Conservation (phyloP, 2,329 filamentous ascomycete genomes). For the Microsporum canis region DNA sequence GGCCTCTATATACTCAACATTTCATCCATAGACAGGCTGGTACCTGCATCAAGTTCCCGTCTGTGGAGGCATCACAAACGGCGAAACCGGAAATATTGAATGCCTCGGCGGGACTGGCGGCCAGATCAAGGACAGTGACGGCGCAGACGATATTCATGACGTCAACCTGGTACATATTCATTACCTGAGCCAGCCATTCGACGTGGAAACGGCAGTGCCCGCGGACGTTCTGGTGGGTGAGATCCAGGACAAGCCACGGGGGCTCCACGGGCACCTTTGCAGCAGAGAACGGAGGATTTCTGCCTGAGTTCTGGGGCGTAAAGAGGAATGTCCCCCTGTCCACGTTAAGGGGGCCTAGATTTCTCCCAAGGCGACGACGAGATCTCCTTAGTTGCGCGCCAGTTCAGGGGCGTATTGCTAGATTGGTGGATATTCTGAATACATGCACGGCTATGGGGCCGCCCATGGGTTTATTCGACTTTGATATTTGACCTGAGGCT, state of each 20-base stretch:
- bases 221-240: conserved; percentile 79
- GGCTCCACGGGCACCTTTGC: conserved; percentile 74
- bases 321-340: conserved; percentile 66
- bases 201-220: conserved; percentile 71
- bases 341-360: conserved; percentile 77
- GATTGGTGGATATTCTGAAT: conserved; percentile 84
- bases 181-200: conserved; percentile 81
- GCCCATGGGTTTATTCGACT: conserved; percentile 90
- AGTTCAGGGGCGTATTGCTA: conserved; percentile 76
- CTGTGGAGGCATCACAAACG: conserved; percentile 60
- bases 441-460: conserved; percentile 79
- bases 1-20: conserved; percentile 34
- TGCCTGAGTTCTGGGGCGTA: conserved; percentile 71
- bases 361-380: conserved; percentile 85
- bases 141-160: conserved; percentile 74
- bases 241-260: conserved; percentile 85
- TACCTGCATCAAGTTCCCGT: conserved; percentile 52
- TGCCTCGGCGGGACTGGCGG: conserved; percentile 71
- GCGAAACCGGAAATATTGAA: conserved; percentile 86
- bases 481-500: conserved; percentile 66
- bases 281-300: conserved; percentile 70
- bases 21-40: conserved; percentile 16
- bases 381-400: conserved; percentile 79
- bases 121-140: conserved; percentile 81
- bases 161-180: conserved; percentile 77